phyloP scores from a whole-genome alignment of 75 land plant genomes.

The Ceratopteris richardii region DNA sequence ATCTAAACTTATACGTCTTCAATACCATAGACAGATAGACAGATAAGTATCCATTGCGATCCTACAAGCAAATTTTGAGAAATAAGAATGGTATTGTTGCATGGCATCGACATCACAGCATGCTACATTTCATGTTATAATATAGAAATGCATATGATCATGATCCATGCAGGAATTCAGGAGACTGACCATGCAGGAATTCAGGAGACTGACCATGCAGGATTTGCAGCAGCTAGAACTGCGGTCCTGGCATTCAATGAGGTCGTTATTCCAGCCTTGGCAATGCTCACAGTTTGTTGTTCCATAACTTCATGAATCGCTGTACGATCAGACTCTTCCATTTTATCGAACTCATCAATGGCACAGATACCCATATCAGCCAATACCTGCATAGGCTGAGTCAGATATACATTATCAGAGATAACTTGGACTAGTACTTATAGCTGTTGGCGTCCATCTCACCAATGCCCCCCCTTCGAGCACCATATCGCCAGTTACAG shows the following conservation, averaged over 20 bases:
- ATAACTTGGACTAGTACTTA: too few relatives aligned
- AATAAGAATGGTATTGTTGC: too few relatives aligned
- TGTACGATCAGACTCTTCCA: constrained; percentile 95
- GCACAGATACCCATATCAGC: constrained; percentile 99
- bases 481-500: constrained; percentile 91
- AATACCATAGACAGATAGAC: too few relatives aligned
- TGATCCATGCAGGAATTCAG: too few relatives aligned
- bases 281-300: constrained; percentile 99
- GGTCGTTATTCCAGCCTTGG: constrained; percentile 97
- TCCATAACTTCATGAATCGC: constrained; percentile 99
- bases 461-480: constrained; percentile 99
- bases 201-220: constrained; percentile 63
- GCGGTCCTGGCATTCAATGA: constrained; percentile 96
- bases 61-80: too few relatives aligned
- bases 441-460: constrained; percentile 9
- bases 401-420: neutral
- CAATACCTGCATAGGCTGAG: constrained; percentile 55
- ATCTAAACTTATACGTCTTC: too few relatives aligned
- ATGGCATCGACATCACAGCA: too few relatives aligned
- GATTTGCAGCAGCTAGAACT: constrained; percentile 96
- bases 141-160: too few relatives aligned
- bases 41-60: too few relatives aligned
- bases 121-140: too few relatives aligned
- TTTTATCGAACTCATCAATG: constrained; percentile 98
- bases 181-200: neutral